Evolutionary conservation across 1,139 yeast species (phyloP).

Genomic region (Meyerozyma sp.): DNA sequence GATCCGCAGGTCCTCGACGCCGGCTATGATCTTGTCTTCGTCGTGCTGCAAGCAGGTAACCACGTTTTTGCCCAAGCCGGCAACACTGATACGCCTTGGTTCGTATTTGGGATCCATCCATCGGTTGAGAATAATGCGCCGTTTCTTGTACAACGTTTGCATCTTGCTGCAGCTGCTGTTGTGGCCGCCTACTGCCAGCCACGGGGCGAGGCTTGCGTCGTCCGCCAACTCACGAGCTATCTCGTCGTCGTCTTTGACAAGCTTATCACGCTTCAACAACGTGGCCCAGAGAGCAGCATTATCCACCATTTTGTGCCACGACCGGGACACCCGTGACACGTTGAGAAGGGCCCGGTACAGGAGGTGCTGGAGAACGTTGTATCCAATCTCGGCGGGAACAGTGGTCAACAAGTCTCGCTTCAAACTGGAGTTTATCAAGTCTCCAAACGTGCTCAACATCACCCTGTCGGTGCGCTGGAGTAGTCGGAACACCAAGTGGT

Average conservation of each 20-base stretch:
- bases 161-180: background rate
- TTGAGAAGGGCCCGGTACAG: constrained; percentile 61
- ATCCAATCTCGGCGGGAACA: constrained; percentile 74
- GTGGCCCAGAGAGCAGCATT: constrained; percentile 58
- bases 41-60: constrained; percentile 95
- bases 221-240: constrained; percentile 30
- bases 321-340: constrained; percentile 59
- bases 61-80: constrained; percentile 75
- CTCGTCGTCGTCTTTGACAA: constrained; percentile 35
- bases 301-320: constrained; percentile 65
- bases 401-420: constrained; percentile 66
- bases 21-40: constrained; percentile 85
- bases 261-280: constrained; percentile 48
- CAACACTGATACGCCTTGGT: constrained; percentile 66
- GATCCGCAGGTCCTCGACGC: constrained; percentile 83
- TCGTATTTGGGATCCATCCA: constrained; percentile 78
- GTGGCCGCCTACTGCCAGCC: constrained; percentile 21
- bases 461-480: constrained; percentile 62
- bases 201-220: constrained; percentile 25
- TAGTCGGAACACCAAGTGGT: constrained; percentile 53
- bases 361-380: constrained; percentile 60
- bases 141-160: constrained; percentile 60
- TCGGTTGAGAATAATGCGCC: constrained; percentile 58
- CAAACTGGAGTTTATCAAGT: constrained; percentile 54
- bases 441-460: constrained; percentile 63